phyloP scores from a whole-genome alignment of 345 rosid genomes.

The Tarenaya hassleriana region DNA sequence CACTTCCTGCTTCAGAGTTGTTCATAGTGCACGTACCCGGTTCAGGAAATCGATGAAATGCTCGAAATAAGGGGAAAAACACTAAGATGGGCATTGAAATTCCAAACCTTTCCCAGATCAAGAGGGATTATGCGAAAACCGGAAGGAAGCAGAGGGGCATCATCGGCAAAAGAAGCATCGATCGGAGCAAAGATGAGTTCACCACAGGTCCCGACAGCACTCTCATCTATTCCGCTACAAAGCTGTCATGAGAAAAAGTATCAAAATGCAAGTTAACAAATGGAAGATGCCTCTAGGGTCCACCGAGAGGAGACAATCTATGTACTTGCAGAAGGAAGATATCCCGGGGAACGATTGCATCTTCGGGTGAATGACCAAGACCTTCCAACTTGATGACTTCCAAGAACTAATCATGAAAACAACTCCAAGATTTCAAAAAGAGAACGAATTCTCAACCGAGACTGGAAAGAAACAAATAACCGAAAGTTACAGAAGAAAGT shows the following conservation, averaged over 20 bases:
- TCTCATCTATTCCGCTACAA: conserved; percentile 96
- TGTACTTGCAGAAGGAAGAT: conserved; percentile 88
- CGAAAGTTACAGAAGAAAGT: not conserved
- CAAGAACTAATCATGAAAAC: conserved; percentile 47
- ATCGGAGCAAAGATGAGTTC: conserved; percentile 98
- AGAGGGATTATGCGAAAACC: conserved; percentile 99
- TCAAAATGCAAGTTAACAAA: not conserved
- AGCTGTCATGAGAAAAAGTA: conserved; percentile 42
- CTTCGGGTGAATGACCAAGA: conserved; percentile 82
- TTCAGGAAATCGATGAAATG: no score
- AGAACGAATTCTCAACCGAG: not conserved
- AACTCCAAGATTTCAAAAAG: not conserved
- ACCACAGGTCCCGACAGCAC: conserved; percentile 89
- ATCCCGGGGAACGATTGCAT: conserved; percentile 80
- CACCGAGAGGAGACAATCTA: not conserved
- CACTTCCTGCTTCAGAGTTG: no score
- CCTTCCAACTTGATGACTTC: conserved; percentile 96
- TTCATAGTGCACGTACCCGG: no score
- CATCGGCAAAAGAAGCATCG: conserved; percentile 95
- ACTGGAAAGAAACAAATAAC: not conserved
- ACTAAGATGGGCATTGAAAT: not conserved
- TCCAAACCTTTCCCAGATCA: conserved; percentile 76
- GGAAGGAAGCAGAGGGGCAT: conserved; percentile 93
- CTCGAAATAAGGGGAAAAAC: not conserved
- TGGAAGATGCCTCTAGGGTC: no score